phyloP scores from a whole-genome alignment of 1,139 yeast species.

The Yamadazyma atlantica region DNA sequence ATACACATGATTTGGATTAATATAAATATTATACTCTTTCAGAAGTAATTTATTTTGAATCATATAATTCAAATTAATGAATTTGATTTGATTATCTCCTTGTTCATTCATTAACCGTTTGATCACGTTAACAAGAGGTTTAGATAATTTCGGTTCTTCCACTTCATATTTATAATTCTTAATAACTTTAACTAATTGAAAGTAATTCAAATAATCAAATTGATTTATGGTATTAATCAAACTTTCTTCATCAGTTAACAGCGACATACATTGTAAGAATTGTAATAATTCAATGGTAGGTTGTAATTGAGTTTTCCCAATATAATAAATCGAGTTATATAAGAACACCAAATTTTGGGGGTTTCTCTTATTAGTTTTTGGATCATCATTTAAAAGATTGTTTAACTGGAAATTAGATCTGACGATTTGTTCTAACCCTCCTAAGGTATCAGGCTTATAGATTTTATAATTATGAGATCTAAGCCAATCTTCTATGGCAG shows the following conservation, averaged over 20 bases:
- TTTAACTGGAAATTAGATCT: slow-evolving; percentile 19
- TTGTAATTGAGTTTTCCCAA: slow-evolving; percentile 65
- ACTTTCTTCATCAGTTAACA: slow-evolving; percentile 53
- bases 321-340: slow-evolving; percentile 54
- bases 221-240: slow-evolving; percentile 57
- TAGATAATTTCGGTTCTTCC: slow-evolving; percentile 64
- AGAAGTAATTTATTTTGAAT: slow-evolving; percentile 41
- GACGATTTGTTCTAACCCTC: slow-evolving; percentile 26
- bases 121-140: slow-evolving; percentile 38
- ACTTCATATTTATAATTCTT: slow-evolving; percentile 84
- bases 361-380: slow-evolving; percentile 18
- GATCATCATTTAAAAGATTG: slow-evolving; percentile 24
- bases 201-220: slow-evolving; percentile 62
- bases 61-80: slow-evolving; percentile 39
- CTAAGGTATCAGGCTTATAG: slow-evolving; percentile 40
- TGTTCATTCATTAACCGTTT: slow-evolving; percentile 36
- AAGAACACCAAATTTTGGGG: slow-evolving; percentile 44
- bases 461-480: slow-evolving; percentile 71
- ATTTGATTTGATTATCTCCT: slow-evolving; percentile 38
- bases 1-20: slow-evolving; percentile 50
- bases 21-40: slow-evolving; percentile 43
- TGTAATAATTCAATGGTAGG: slow-evolving; percentile 82
- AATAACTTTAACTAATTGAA: slow-evolving; percentile 67
- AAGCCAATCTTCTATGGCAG: slow-evolving; percentile 91
- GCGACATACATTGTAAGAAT: slow-evolving; percentile 85